phyloP scores from a whole-genome alignment of 2,329 filamentous ascomycete genomes.

The Talaromyces sp. region DNA sequence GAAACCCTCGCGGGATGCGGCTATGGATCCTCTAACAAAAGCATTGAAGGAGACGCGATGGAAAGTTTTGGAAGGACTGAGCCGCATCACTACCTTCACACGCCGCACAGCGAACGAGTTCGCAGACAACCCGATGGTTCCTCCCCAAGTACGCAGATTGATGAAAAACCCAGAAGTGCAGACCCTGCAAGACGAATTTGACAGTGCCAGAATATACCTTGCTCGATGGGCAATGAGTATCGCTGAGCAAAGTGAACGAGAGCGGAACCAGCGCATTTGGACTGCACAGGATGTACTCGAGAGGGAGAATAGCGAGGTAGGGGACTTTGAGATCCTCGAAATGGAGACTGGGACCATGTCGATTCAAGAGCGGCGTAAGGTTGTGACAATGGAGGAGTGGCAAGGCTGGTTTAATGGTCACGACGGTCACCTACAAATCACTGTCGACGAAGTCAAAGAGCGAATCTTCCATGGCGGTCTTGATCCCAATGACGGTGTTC shows the following conservation, averaged over 20 bases:
- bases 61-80: constrained; percentile 95
- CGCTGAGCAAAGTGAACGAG: constrained; percentile 89
- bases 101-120: constrained; percentile 86
- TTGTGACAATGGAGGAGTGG: constrained; percentile 81
- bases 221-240: constrained; percentile 99
- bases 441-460: constrained; percentile 89
- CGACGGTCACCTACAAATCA: constrained; percentile 70
- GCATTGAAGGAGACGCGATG: constrained; percentile 91
- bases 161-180: constrained; percentile 91
- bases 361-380: constrained; percentile 68
- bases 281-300: constrained; percentile 88
- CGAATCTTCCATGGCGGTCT: constrained; percentile 94
- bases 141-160: constrained; percentile 77
- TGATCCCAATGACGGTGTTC: constrained; percentile 79
- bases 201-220: constrained; percentile 88
- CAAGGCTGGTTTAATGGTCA: constrained; percentile 75
- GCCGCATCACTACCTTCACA: constrained; percentile 95
- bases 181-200: constrained; percentile 92
- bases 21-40: constrained; percentile 90
- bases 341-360: constrained; percentile 66
- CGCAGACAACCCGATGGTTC: constrained; percentile 82
- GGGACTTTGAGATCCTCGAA: constrained; percentile 91
- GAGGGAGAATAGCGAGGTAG: constrained; percentile 89
- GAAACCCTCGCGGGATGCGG: constrained; percentile 51
- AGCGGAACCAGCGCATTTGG: constrained; percentile 82